phyloP scores from a whole-genome alignment of 1,284 basidiomycete genomes.

The Moniliella sp. region DNA sequence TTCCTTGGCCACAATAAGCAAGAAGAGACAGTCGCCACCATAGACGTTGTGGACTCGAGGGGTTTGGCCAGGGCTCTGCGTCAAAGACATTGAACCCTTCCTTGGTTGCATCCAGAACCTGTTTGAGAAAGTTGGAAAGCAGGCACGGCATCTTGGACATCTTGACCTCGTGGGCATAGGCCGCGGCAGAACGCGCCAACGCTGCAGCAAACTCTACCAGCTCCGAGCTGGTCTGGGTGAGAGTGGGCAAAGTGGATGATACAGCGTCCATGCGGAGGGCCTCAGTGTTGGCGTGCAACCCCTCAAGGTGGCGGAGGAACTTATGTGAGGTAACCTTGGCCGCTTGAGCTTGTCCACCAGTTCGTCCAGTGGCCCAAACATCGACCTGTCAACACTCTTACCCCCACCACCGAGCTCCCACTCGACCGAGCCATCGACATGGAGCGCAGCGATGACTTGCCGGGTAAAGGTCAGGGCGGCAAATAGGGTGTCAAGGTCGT shows the following conservation, averaged over 20 bases:
- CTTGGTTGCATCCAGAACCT: constrained; percentile 10
- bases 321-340: constrained; percentile 25
- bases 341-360: constrained; percentile 15
- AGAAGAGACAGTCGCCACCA: constrained; percentile 6
- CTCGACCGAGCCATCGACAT: constrained; percentile 12
- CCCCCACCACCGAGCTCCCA: constrained; percentile 15
- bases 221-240: constrained; percentile 14
- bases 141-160: constrained; percentile 9
- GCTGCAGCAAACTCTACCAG: constrained; percentile 17
- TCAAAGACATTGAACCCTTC: constrained; percentile 11
- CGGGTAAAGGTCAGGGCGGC: constrained; percentile 20
- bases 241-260: constrained; percentile 12
- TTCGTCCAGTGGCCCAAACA: constrained; percentile 15
- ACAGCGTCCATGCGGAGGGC: constrained; percentile 16
- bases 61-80: constrained; percentile 7
- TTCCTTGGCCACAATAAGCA: constrained; percentile 13
- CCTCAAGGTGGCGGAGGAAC: constrained; percentile 17
- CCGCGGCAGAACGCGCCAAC: constrained; percentile 7
- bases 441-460: constrained; percentile 13
- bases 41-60: constrained; percentile 5
- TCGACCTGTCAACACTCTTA: constrained; percentile 8
- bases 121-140: constrained; percentile 6
- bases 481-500: constrained; percentile 28
- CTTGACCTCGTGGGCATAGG: constrained; percentile 11
- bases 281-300: constrained; percentile 18